Evolutionary conservation across 2,329 filamentous ascomycete species (phyloP), one percentile per base, ranked within the genome.

Genomic region (Colletotrichum euphorbiae): DNA sequence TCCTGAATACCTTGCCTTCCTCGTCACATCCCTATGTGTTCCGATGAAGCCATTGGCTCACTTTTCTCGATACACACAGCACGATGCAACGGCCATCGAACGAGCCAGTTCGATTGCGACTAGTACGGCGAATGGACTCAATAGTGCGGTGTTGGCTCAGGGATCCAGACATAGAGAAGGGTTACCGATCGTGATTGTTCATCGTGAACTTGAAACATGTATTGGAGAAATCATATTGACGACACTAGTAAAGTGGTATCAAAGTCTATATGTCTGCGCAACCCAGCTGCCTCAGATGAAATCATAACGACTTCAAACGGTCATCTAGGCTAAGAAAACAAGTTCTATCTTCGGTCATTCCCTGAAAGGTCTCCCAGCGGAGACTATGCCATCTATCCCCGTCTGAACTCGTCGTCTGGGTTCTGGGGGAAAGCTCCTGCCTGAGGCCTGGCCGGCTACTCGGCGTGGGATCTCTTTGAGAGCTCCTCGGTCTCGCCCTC

Each of bases 221-320:
- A 6, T 6, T 28, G 7, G 7, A 52, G 17, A 6, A 45, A 17
- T 36, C 0, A 1, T 50, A 50, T 31, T 52, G 36, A 13, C 28
- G 33, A 36, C 48, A n/a, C 48, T 52, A 17, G 28, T 12, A 15
- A 17, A 33, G 28, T 57, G 38, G 54, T 33, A 45, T 57, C 40
- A 33, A 45, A 19, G 38, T 57, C 24, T 42, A 45, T 43, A 13
- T 43, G 17, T 36, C 56, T 36, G 17, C 28, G 43, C 31, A 48
- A 48, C 43, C 56, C 56, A 38, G 56, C 31, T 38, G 43, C 56
- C 31, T 58, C 55, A 21, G 15, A 56, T 12, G 19, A 55, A 11
- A 1, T n/a, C 52, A 17, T 28, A 54, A 36, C n/a, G n/a, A n/a
- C n/a, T n/a, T n/a, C n/a, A n/a, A 36, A 24, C 24, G 19, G 2